Conservation (phyloP, 495 filamentous ascomycete species). For the Xylaria castorea region DNA sequence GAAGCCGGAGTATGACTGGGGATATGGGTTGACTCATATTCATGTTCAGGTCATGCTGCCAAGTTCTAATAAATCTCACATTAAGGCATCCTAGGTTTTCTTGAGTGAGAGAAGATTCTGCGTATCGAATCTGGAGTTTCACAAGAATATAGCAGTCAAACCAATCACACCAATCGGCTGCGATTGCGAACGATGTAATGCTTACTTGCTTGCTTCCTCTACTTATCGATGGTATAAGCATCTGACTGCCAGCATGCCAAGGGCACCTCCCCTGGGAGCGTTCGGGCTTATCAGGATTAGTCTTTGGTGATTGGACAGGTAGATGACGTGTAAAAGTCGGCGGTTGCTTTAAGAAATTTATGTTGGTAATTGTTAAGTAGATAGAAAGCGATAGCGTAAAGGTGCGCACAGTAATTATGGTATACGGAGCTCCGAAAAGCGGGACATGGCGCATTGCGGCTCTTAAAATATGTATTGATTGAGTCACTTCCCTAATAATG, state of each 20-base stretch:
- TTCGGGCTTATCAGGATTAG: neutral
- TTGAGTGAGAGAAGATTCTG: neutral
- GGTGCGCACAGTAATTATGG: too few relatives aligned
- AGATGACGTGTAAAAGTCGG: neutral
- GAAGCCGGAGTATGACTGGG: neutral
- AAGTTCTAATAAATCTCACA: neutral
- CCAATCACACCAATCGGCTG: neutral
- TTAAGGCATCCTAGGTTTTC: neutral
- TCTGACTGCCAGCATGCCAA: neutral
- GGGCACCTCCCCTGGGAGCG: neutral
- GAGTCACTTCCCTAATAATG: neutral
- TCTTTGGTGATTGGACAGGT: neutral
- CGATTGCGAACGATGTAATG: neutral
- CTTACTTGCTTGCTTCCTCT: neutral
- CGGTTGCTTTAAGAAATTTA: neutral
- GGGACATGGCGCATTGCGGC: neutral
- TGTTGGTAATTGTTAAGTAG: neutral
- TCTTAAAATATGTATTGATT: neutral
- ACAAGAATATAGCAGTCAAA: neutral
- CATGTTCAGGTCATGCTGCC: neutral
- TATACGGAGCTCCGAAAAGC: too few relatives aligned
- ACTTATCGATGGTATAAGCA: neutral
- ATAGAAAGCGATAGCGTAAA: too few relatives aligned
- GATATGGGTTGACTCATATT: neutral
- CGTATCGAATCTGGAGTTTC: neutral